Percentiles rank a stretch among this genome's conserved stretches.
phyloP scores from a whole-genome alignment of 441 rosid species.

The Euphorbia corollata region DNA sequence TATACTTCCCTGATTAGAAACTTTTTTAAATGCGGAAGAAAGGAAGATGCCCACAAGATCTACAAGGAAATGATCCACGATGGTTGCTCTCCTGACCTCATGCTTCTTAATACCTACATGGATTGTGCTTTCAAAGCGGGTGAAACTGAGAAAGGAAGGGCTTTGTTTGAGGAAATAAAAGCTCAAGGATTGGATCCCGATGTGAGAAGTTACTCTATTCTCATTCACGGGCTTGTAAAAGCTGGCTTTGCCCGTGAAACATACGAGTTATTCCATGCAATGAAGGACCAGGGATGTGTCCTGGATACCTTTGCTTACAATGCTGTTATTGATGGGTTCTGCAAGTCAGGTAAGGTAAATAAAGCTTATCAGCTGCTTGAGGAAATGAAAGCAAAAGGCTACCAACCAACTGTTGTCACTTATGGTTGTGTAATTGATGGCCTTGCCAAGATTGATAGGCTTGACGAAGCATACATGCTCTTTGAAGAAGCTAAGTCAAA shows the following conservation, averaged over 20 bases:
- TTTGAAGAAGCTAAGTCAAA: constrained; percentile 85
- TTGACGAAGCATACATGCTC: constrained; percentile 93
- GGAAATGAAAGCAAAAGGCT: constrained; percentile 79
- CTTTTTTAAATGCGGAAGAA: constrained; percentile 73
- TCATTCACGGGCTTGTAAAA: constrained; percentile 72
- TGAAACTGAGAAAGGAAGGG: constrained; percentile 77
- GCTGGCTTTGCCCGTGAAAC: constrained; percentile 85
- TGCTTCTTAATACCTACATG: constrained; percentile 78
- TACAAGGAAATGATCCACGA: constrained; percentile 71
- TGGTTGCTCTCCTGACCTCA: constrained; percentile 69
- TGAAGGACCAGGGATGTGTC: constrained; percentile 88
- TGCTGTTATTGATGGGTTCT: constrained; percentile 77
- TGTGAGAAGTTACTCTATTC: constrained; percentile 65
- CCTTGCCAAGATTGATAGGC: constrained; percentile 83
- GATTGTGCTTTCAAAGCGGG: constrained; percentile 90
- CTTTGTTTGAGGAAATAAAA: constrained; percentile 70
- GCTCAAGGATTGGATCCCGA: constrained; percentile 61
- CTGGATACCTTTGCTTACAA: constrained; percentile 81
- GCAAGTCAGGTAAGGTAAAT: constrained; percentile 84
- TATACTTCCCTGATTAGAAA: constrained; percentile 76
- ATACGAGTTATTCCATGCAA: constrained; percentile 59
- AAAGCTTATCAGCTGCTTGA: constrained; percentile 86
- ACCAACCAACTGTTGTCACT: constrained; percentile 73
- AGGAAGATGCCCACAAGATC: constrained; percentile 90
- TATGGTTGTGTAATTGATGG: constrained; percentile 86